A percentile compares a stretch with the other conserved stretches of the same genome.
These are phyloP conservation scores for Exophiala phaeomuriformis DNA, from an alignment of 2,329 filamentous ascomycete species.

Conservation along the genomic window DNA sequence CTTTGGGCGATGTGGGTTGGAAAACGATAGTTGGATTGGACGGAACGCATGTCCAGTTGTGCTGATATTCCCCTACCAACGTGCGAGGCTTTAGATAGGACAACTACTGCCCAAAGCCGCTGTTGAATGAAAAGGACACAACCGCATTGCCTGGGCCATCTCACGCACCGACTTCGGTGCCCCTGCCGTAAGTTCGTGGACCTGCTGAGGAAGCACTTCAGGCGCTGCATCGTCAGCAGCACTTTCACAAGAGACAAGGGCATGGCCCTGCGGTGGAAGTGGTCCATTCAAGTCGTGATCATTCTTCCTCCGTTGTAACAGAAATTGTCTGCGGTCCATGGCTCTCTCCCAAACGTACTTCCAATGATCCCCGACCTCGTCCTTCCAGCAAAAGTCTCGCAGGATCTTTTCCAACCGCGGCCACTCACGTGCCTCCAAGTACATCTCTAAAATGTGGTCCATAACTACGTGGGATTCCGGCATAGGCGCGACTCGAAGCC, in stretches of 20 bases:
- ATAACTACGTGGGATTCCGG: slow-evolving; percentile 18
- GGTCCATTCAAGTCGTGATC: not conserved
- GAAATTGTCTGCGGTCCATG: slow-evolving; percentile 12
- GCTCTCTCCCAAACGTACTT: slow-evolving; percentile 15
- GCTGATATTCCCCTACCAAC: too few species aligned
- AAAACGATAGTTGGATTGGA: too few species aligned
- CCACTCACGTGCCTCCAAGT: slow-evolving; percentile 17
- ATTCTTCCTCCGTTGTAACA: slow-evolving; percentile 3
- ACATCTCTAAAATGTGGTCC: slow-evolving; percentile 16
- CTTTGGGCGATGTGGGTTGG: too few species aligned
- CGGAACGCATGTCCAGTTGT: too few species aligned
- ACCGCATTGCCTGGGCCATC: slow-evolving; percentile 9
- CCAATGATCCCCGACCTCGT: slow-evolving; percentile 17
- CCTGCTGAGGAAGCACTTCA: not conserved
- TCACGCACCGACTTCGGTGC: slow-evolving; percentile 6
- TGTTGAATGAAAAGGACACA: slow-evolving; percentile 10
- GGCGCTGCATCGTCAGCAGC: not conserved
- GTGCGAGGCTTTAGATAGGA: too few species aligned
- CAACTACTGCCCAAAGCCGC: not conserved
- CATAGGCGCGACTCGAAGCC: slow-evolving; percentile 15
- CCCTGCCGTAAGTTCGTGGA: not conserved
- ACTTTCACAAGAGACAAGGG: not conserved
- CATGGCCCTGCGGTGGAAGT: not conserved
- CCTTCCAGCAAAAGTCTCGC: slow-evolving; percentile 20
- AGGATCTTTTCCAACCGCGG: slow-evolving; percentile 14